Evolutionary conservation across 768 basidiomycete species (phyloP).

Genomic region (Leccinum rimulosum): DNA sequence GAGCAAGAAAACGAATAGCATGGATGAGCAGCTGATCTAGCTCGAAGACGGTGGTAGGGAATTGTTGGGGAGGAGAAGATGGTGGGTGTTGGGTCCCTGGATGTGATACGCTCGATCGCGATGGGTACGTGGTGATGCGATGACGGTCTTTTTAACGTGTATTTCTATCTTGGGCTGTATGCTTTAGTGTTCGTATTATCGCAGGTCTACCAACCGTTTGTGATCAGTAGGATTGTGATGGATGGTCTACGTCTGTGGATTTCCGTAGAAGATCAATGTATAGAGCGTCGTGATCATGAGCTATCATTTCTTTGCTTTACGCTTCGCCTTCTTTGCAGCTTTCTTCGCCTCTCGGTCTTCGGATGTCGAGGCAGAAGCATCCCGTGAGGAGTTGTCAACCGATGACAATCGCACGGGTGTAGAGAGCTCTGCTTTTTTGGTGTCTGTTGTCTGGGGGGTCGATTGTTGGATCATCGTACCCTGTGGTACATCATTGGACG

Average conservation of each 20-base stretch:
- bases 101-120: too few species aligned
- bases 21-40: too few species aligned
- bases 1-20: too few species aligned
- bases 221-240: too few species aligned
- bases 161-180: too few species aligned
- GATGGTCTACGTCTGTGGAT: too few species aligned
- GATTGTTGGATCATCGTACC: slow-evolving; percentile 29
- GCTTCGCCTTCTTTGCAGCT: slow-evolving; percentile 35
- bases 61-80: slow-evolving; percentile 14
- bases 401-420: not conserved
- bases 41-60: not conserved
- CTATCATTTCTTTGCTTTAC: not conserved
- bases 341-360: slow-evolving; percentile 27
- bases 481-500: slow-evolving; percentile 21
- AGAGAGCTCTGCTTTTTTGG: slow-evolving; percentile 10
- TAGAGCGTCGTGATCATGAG: too few species aligned
- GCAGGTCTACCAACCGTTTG: too few species aligned
- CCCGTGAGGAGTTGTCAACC: slow-evolving; percentile 14
- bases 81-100: too few species aligned
- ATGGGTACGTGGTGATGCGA: too few species aligned
- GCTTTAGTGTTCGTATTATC: too few species aligned
- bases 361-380: slow-evolving; percentile 19
- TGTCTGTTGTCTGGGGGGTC: not conserved
- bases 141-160: slow-evolving; percentile 1
- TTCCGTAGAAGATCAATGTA: too few species aligned